Conservation (phyloP, 805 yeast species). For the Candida rishiriensis region DNA sequence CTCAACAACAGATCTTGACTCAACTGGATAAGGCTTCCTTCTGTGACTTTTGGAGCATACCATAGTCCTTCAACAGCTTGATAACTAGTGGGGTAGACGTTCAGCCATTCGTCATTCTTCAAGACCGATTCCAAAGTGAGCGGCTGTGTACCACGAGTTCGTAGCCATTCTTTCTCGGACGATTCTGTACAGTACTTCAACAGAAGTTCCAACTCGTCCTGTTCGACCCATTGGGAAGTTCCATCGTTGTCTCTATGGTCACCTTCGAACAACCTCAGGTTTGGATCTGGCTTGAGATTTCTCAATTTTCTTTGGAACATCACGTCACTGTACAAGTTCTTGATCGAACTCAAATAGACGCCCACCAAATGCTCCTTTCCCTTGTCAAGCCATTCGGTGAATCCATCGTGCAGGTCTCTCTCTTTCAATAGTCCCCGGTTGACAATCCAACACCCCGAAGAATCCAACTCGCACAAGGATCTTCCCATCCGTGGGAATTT, state of each 20-base stretch:
- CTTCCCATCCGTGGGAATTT: conserved; percentile 52
- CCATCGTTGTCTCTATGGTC: conserved; percentile 19
- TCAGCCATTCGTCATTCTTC: conserved; percentile 18
- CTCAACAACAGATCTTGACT: conserved; percentile 3
- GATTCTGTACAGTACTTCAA: conserved; percentile 26
- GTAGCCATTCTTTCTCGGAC: conserved; percentile 22
- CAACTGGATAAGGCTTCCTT: conserved; percentile 3
- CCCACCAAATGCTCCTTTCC: conserved; percentile 7
- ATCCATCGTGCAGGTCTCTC: conserved; percentile 45
- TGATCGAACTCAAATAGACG: conserved; percentile 41
- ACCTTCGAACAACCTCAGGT: conserved; percentile 23
- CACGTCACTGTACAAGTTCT: conserved; percentile 57
- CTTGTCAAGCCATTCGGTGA: neutral
- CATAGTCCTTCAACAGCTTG: conserved; percentile 20
- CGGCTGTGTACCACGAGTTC: conserved; percentile 5
- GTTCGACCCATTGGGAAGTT: conserved; percentile 37
- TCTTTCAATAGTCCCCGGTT: conserved; percentile 47
- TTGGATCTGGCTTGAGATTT: conserved; percentile 30
- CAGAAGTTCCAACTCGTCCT: conserved; percentile 31
- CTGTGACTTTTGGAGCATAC: conserved; percentile 6
- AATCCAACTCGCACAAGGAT: conserved; percentile 68
- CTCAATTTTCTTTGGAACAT: conserved; percentile 42
- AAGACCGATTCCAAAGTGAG: conserved; percentile 18
- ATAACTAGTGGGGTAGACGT: conserved; percentile 29
- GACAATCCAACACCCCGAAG: conserved; percentile 51